Evolutionary conservation across 202 grass and related monocot genomes (phyloP).

Genomic region (Zizania palustris): DNA sequence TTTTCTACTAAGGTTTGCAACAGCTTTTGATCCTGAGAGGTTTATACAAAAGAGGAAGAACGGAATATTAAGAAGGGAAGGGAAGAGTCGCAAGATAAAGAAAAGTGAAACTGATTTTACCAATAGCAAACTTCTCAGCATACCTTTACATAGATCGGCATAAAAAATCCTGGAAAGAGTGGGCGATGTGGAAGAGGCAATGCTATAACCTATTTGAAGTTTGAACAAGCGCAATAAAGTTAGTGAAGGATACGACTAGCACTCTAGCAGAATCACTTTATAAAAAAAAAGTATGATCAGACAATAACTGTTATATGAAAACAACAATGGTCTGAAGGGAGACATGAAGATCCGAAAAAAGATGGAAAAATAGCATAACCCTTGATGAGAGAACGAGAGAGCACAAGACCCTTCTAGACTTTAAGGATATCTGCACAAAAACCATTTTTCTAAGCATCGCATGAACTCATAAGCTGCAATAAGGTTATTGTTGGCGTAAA

Average conservation of each 20-base stretch:
- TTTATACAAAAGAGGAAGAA: conserved; percentile 25
- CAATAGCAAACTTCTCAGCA: conserved; percentile 7
- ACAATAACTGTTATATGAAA: not conserved
- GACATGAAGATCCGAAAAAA: not conserved
- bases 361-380: not conserved
- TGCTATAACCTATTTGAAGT: conserved; percentile 74
- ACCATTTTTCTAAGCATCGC: not conserved
- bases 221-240: conserved; percentile 35
- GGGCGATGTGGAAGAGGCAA: conserved; percentile 93
- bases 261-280: conserved; percentile 4
- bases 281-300: conserved; percentile 19
- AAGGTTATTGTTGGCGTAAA: no score
- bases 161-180: conserved; percentile 98
- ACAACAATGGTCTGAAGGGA: not conserved
- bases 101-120: conserved; percentile 29
- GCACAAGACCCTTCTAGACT: not conserved
- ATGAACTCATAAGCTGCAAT: conserved; percentile 22
- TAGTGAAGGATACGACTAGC: conserved; percentile 33
- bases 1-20: conserved; percentile 78
- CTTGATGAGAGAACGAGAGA: conserved; percentile 3
- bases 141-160: conserved; percentile 95
- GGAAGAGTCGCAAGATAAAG: not conserved
- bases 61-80: conserved; percentile 16
- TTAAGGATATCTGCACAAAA: conserved; percentile 6
- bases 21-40: conserved; percentile 72